Evolutionary conservation across 2,329 filamentous ascomycete species (phyloP), one percentile per base, ranked within the genome.

Genomic region (Zymoseptoria pseudotritici): DNA sequence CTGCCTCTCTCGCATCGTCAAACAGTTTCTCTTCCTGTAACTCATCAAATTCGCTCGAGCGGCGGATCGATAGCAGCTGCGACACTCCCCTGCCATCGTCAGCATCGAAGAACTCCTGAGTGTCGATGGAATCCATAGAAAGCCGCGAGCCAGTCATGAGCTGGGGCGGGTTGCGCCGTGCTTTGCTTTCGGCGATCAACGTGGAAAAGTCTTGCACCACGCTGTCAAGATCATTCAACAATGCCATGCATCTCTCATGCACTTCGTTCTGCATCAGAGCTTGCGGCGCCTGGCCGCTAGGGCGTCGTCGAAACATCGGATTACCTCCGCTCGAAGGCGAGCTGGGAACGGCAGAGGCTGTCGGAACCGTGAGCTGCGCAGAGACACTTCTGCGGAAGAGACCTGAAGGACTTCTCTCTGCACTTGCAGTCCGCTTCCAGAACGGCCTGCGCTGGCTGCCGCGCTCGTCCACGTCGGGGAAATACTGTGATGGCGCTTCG

Each of bases 61-160:
- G 85, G 61, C 85, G 83, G 61, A 97, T 93, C 54, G 86, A 86
- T 63, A 96, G 79, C 8, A 96, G 80, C 58, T 89, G 86, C 7
- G 87, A 86, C 22, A 74, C 74, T 52, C 66, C 54, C 58, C 55
- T 66, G 83, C 83, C 17, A 56, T 85, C 87, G 69, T 88, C 86
- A 1, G 94, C 94, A 72, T 99, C 94, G 68, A 97, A 99, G 76
- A 97, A 99, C 72, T 97, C 93, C 59, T 96, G 90, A 2, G 83
- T 83, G 1, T 89, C 88, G 29, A 86, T 82, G 0, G 91, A 96
- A 63, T 96, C 92, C 57, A 95, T 84, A 70, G 91, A 96, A 69
- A 82, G 80, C 46, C 85, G 78, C 10, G 83, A 81, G 13, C 67
- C 68, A 4, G 70, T 66, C 3, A 72, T 69, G 2, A 70, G 57